phyloP scores from a whole-genome alignment of 2,329 filamentous ascomycete species.

The Acrodontium crateriforme region DNA sequence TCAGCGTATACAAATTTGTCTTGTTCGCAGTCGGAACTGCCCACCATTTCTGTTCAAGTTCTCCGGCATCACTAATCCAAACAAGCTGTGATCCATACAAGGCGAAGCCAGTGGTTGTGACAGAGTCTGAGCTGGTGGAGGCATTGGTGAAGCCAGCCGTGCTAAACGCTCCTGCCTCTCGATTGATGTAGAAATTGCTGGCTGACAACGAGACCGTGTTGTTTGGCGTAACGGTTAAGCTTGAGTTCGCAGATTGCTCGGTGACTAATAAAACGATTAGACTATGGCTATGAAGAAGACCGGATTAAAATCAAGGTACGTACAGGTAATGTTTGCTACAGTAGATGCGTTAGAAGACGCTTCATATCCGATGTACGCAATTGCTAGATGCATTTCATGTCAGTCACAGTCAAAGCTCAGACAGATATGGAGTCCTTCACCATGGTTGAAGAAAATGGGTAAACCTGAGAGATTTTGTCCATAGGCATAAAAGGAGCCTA shows the following conservation, averaged over 20 bases:
- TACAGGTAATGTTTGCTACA: slow-evolving; percentile 10
- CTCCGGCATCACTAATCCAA: slow-evolving; percentile 7
- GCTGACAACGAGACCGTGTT: slow-evolving; percentile 10
- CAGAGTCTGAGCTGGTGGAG: slow-evolving; percentile 5
- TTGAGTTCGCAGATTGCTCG: slow-evolving; percentile 5
- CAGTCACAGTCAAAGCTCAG: slow-evolving; percentile 1
- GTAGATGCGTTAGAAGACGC: slow-evolving; percentile 5
- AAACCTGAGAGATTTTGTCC: slow-evolving; percentile 8
- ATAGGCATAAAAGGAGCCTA: slow-evolving; percentile 8
- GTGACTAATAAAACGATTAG: slow-evolving; percentile 6
- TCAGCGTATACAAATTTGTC: slow-evolving; percentile 6
- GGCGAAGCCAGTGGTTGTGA: slow-evolving; percentile 9
- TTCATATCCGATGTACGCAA: slow-evolving; percentile 8
- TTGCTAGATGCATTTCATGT: too few species aligned
- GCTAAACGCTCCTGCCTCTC: slow-evolving; percentile 5
- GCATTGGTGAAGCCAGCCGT: slow-evolving; percentile 5
- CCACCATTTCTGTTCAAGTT: slow-evolving; percentile 8
- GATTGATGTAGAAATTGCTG: slow-evolving; percentile 8
- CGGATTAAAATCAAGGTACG: slow-evolving; percentile 1
- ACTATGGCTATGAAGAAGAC: slow-evolving; percentile 1
- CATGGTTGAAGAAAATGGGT: slow-evolving; percentile 10
- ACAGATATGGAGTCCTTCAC: slow-evolving; percentile 1
- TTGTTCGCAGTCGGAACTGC: slow-evolving; percentile 7
- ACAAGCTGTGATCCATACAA: slow-evolving; percentile 8
- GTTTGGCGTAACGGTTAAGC: slow-evolving; percentile 4